A percentile compares a stretch with the other conserved stretches of the same genome.
Conservation (phyloP, 257 asterid genomes). For the Fraxinus excelsior region DNA sequence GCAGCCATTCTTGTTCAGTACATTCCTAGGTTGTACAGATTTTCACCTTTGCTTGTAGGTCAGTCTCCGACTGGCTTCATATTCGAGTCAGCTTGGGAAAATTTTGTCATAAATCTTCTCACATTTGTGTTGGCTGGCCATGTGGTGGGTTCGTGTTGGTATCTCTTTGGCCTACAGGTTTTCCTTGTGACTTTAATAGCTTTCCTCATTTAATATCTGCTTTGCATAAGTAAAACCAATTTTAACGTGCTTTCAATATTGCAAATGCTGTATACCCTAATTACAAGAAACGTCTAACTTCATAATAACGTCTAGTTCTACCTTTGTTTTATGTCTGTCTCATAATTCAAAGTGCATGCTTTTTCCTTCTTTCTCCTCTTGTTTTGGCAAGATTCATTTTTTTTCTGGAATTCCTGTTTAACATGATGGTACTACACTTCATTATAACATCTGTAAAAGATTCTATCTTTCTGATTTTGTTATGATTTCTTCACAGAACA, state of each 20-base stretch:
- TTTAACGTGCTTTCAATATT: slow-evolving; percentile 10
- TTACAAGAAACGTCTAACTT: not conserved
- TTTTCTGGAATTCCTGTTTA: not conserved
- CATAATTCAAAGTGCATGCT: not conserved
- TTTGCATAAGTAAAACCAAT: not conserved
- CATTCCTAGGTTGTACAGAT: slow-evolving; percentile 72
- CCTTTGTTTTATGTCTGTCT: not conserved
- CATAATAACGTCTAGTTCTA: too few relatives aligned
- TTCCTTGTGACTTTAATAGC: not conserved
- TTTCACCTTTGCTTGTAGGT: slow-evolving; percentile 72
- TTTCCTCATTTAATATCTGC: not conserved
- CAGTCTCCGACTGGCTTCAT: slow-evolving; percentile 74
- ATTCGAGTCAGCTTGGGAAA: slow-evolving; percentile 88
- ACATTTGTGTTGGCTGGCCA: slow-evolving; percentile 72
- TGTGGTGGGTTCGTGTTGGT: slow-evolving; percentile 88
- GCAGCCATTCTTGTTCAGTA: slow-evolving; percentile 68
- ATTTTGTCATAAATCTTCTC: slow-evolving; percentile 72
- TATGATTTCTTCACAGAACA: not conserved
- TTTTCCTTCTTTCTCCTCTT: not conserved
- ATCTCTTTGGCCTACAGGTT: slow-evolving; percentile 86
- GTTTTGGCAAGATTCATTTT: not conserved
- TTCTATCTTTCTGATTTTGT: too few relatives aligned
- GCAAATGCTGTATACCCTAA: not conserved
- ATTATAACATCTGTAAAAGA: not conserved
- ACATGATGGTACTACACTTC: not conserved